Percentiles rank a stretch among this genome's conserved stretches.
Evolutionary conservation across 768 basidiomycete genomes (phyloP).

Genomic region (Obba rivulosa): DNA sequence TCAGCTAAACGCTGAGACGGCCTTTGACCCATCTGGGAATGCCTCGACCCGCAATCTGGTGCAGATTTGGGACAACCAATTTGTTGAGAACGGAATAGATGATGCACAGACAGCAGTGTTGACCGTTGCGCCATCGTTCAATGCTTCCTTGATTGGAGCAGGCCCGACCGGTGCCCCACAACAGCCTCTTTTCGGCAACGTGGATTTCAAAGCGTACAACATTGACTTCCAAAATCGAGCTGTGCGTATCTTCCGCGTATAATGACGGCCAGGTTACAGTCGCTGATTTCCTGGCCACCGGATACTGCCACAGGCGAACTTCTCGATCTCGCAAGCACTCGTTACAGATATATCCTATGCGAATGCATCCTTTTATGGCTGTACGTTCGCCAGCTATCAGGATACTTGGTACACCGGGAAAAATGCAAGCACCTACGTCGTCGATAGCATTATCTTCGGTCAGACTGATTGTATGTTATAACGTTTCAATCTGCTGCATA

Average conservation of each 20-base stretch:
- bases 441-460: constrained; percentile 59
- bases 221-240: constrained; percentile 57
- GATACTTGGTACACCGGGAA: constrained; percentile 63
- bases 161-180: constrained; percentile 53
- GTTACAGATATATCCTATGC: constrained; percentile 59
- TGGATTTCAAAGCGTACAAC: constrained; percentile 61
- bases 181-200: constrained; percentile 46
- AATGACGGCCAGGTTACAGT: too few relatives aligned
- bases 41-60: constrained; percentile 45
- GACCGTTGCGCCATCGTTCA: constrained; percentile 49
- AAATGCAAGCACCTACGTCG: constrained; percentile 52
- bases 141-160: constrained; percentile 53
- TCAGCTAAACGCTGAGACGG: constrained; percentile 35
- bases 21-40: constrained; percentile 35
- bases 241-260: too few relatives aligned
- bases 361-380: constrained; percentile 65
- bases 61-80: constrained; percentile 45
- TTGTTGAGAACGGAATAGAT: constrained; percentile 34
- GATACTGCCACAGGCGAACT: constrained; percentile 43
- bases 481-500: neutral
- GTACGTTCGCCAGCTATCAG: constrained; percentile 55
- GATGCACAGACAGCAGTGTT: constrained; percentile 58
- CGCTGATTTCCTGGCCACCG: too few relatives aligned
- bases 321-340: constrained; percentile 55
- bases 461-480: constrained; percentile 49